Base-by-base conservation (phyloP, 2,329 filamentous ascomycete species). In the Dactylellina sp. region DNA sequence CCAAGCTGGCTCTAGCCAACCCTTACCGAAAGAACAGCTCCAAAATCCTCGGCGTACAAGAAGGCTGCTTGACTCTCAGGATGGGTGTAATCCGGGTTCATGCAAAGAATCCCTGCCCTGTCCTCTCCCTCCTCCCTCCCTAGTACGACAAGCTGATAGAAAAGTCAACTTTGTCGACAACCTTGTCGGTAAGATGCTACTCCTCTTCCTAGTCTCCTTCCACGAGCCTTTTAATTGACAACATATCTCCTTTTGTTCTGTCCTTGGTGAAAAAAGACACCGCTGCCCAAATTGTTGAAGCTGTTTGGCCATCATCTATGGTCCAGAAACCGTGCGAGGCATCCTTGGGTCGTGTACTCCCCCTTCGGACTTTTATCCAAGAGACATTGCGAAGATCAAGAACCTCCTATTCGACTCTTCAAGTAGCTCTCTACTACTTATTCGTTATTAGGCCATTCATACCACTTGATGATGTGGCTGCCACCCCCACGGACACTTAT, bases 101-200 rank as follows among this genome's bases (percentile, higher is more conserved):
- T 82, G 85, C 32, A 84, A 84, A 65, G 82, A 85, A 71, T 85
- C 86, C 78, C 82, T 87, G 77, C 86, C 86, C 78, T 85, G 86
- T 78, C 90, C 91, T 40, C 49, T 77, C n/a, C 77, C 77, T 39
- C 76, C 76, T 22, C 92, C 94, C 55, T 83, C 89, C 70, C 86
- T 97, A 76, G 86, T 93, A 76, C 90, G 93, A 79, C 93, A 97
- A 84, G 88, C 89, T 80, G 93, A 97, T 83, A 91, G 93, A 80
- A 97, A 97, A 85, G 87, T 92, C 80, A 93, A 91, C 82, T 97
- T 98, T 80, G 94, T 98, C 83, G 93, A 97, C 82, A 95, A 89
- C 82, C 91, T 97, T 82, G 93, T 97, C 84, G 94, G 94, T 97
- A 92, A 92, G 94, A 40, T 50, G 53, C 37, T 55, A 65, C 52